Base-by-base conservation (phyloP, 208 protist species). In the Tritrichomonas foetus region DNA sequence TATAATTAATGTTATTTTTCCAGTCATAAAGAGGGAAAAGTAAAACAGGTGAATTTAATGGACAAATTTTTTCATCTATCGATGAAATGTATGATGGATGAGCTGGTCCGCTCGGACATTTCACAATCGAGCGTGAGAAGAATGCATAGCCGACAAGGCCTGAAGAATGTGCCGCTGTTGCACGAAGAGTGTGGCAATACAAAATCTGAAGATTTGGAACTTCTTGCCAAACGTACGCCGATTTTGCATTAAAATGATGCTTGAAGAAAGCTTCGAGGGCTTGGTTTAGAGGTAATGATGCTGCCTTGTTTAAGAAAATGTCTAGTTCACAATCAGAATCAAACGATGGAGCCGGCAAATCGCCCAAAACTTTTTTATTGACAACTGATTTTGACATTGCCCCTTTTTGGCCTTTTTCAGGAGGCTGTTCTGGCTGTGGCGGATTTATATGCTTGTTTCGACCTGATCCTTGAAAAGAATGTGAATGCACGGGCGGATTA, bases 81-180 rank as follows among this genome's bases (percentile, higher is more conserved):
- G 47, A 39, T n/a, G 47, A n/a, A 39, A 47, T 44, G 39, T 44
- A 89, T 55, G 78, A 89, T 39, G 47, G 41, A 57, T 89, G 78
- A 55, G 41, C 41, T 20, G 47, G 47, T 20, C n/a, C 41, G 57
- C 44, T 53, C 57, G 41, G 16, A 14, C 14, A 57, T 44, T 1
- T 27, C 3, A 89, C 57, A 27, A 33, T 89, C 36, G 41, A 47
- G 9, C 47, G 53, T 27, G 78, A 89, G 57, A 47, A 89, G 16
- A 61, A 57, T 57, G 78, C 25, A 36, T 89, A 89, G 41, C 78
- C 78, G 20, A 89, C 78, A 39, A 89, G 47, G 9, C 78, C 78
- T 53, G 78, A 61, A 44, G 27, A 39, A 36, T 53, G 78, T 57
- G 78, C 27, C 53, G 8, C 8, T 3, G 41, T 57, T 89, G 44